phyloP scores from a whole-genome alignment of 1,284 basidiomycete species.

The Apiotrichum gracile region DNA sequence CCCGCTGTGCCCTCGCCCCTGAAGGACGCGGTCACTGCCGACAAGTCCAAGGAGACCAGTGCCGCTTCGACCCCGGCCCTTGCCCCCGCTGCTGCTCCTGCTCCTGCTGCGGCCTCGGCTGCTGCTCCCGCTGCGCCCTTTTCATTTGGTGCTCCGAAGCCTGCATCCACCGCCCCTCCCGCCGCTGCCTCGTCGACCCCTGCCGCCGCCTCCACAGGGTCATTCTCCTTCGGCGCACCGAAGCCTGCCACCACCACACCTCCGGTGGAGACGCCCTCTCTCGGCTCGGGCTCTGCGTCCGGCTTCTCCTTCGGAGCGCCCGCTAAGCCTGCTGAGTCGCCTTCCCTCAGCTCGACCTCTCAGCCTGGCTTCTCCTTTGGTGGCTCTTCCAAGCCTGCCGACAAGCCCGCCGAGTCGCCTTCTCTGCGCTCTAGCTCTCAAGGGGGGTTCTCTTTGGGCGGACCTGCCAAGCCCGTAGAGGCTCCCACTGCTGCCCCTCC shows the following conservation, averaged over 20 bases:
- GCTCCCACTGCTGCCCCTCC: no score
- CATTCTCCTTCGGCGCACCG: background rate
- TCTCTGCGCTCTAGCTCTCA: background rate
- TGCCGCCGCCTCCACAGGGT: background rate
- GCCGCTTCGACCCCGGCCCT: no score
- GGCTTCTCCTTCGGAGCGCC: conserved; percentile 3
- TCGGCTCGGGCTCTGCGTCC: background rate
- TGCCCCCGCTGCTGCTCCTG: no score
- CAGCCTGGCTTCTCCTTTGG: background rate
- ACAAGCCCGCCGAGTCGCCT: background rate
- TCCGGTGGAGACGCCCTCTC: background rate
- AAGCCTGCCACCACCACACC: background rate
- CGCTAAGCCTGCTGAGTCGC: conserved; percentile 1
- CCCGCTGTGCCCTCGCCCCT: conserved; percentile 1
- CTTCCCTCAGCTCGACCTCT: background rate
- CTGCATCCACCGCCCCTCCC: background rate
- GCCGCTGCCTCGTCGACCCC: background rate
- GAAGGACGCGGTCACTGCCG: background rate
- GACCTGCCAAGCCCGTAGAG: no score
- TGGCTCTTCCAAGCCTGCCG: background rate
- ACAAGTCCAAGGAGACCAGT: no score
- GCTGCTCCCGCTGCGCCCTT: no score
- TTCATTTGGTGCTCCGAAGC: background rate
- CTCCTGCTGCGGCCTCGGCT: background rate
- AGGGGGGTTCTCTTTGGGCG: no score